Evolutionary conservation across 2,329 filamentous ascomycete species (phyloP).

Genomic region (Sphaerulina musiva): DNA sequence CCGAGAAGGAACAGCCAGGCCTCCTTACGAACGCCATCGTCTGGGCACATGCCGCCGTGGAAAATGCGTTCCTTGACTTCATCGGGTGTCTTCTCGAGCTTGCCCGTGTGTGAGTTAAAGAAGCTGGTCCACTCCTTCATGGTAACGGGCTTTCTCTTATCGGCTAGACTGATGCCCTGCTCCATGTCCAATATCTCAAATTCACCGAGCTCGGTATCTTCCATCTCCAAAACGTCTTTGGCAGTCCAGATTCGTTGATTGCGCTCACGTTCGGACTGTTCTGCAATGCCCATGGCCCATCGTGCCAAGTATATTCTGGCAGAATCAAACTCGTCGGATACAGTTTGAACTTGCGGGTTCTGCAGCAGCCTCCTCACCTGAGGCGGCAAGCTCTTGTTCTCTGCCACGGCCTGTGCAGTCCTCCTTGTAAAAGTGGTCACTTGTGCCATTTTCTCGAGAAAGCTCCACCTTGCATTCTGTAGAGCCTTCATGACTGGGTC

Average conservation of each 20-base stretch:
- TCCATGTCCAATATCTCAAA: conserved; percentile 88
- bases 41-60: conserved; percentile 80
- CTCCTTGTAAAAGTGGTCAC: conserved; percentile 92
- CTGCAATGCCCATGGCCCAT: conserved; percentile 98
- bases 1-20: conserved; percentile 93
- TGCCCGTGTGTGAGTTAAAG: conserved; percentile 70
- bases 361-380: conserved; percentile 77
- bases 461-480: conserved; percentile 92
- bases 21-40: conserved; percentile 90
- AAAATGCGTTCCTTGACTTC: conserved; percentile 98
- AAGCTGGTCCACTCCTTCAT: conserved; percentile 85
- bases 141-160: conserved; percentile 69
- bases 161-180: conserved; percentile 64
- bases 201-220: conserved; percentile 89
- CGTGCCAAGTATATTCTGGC: conserved; percentile 87
- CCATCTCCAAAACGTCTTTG: conserved; percentile 83
- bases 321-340: conserved; percentile 96
- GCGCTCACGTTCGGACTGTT: conserved; percentile 85
- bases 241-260: conserved; percentile 89
- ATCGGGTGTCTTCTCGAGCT: conserved; percentile 71
- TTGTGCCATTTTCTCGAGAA: conserved; percentile 93
- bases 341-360: conserved; percentile 87
- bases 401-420: conserved; percentile 84
- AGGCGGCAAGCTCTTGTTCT: conserved; percentile 84
- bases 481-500: conserved; percentile 89